Conservation (phyloP, 106 monocot species). For the Triglochin maritima region DNA sequence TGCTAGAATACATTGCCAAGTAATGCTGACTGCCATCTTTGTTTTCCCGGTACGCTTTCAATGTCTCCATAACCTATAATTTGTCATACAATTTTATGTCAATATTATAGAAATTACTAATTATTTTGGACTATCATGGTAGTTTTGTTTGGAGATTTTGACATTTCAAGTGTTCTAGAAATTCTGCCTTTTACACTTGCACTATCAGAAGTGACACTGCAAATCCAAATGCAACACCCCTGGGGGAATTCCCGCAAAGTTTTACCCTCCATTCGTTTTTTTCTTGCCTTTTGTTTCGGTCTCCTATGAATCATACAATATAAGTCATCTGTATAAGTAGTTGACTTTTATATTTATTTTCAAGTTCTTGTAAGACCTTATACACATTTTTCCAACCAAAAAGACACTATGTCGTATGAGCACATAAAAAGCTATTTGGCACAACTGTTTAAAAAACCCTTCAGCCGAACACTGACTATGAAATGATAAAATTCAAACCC, state of each 20-base stretch:
- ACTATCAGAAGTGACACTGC: not conserved
- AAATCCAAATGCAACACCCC: not conserved
- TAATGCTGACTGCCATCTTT: conserved; percentile 30
- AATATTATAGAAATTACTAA: not conserved
- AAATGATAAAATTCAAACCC: not conserved
- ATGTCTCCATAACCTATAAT: conserved; percentile 50
- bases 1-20: conserved; percentile 85
- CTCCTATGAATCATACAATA: no score
- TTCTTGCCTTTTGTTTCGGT: no score
- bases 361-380: no score
- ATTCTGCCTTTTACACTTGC: no score
- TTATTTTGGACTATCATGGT: not conserved
- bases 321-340: no score
- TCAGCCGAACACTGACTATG: not conserved
- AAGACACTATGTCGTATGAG: no score
- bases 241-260: not conserved
- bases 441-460: not conserved
- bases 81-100: conserved; percentile 1
- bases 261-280: not conserved
- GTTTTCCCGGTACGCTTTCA: conserved; percentile 32
- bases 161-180: no score
- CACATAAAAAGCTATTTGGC: not conserved
- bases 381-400: no score
- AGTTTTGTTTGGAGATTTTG: not conserved
- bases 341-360: no score